These are phyloP conservation scores for Venturia oleaginea DNA, from an alignment of 2,329 filamentous ascomycete genomes.

Conservation along the genomic window DNA sequence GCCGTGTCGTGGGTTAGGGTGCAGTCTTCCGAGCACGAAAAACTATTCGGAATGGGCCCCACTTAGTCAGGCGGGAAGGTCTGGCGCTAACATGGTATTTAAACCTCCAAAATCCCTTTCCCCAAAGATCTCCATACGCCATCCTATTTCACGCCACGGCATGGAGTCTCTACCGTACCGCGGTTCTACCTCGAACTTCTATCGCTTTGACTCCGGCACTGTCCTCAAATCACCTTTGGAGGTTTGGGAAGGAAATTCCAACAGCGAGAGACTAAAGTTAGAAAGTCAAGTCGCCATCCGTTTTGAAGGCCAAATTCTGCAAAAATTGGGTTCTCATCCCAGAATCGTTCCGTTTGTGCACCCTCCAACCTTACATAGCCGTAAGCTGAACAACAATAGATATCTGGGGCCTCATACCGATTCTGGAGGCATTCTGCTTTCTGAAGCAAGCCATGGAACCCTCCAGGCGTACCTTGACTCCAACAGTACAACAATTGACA, in stretches of 20 bases:
- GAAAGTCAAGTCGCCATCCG: neutral
- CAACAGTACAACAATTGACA: slow-evolving; percentile 17
- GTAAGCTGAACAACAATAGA: slow-evolving; percentile 8
- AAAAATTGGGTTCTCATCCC: slow-evolving; percentile 14
- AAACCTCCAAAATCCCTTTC: neutral
- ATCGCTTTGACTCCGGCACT: neutral
- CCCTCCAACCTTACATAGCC: slow-evolving; percentile 10
- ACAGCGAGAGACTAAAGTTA: neutral
- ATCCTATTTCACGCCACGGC: neutral
- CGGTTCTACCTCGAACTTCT: slow-evolving; percentile 4
- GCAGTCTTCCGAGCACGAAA: too few relatives aligned
- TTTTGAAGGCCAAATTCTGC: slow-evolving; percentile 14
- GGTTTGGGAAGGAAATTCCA: neutral
- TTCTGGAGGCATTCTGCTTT: slow-evolving; percentile 14
- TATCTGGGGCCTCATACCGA: slow-evolving; percentile 12
- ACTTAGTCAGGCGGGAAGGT: too few relatives aligned
- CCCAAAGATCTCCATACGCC: neutral
- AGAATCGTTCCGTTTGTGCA: slow-evolving; percentile 14
- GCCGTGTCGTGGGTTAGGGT: too few relatives aligned
- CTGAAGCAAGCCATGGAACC: slow-evolving; percentile 20
- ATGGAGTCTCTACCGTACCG: slow-evolving; percentile 3
- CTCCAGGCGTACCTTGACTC: slow-evolving; percentile 17
- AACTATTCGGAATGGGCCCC: too few relatives aligned
- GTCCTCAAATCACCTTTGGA: neutral
- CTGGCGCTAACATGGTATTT: neutral